phyloP scores from a whole-genome alignment of 2,329 filamentous ascomycete species.

The Trichoderma koningii region DNA sequence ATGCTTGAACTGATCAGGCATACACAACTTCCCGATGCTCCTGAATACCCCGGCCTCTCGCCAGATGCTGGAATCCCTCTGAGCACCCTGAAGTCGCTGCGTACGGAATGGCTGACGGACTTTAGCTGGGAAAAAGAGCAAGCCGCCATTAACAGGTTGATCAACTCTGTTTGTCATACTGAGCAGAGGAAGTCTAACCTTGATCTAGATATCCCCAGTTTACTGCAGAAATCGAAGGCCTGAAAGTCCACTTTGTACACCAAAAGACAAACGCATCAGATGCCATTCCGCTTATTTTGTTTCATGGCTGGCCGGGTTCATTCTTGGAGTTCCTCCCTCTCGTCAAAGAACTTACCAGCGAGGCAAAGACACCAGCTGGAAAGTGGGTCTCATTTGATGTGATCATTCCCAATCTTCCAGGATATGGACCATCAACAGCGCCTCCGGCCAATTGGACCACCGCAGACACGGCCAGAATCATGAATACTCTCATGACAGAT shows the following conservation, averaged over 20 bases:
- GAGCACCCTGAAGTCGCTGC: constrained; percentile 25
- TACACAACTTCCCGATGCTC: constrained; percentile 20
- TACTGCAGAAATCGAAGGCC: constrained; percentile 30
- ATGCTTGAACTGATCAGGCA: constrained; percentile 32
- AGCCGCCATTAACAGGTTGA: constrained; percentile 29
- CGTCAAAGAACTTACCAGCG: constrained; percentile 11
- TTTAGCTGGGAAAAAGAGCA: constrained; percentile 33
- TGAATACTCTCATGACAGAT: constrained; percentile 42
- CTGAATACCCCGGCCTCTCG: background rate
- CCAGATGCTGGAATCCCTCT: constrained; percentile 27
- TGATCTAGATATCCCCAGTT: constrained; percentile 26
- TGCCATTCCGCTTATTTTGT: constrained; percentile 45
- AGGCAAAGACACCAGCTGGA: background rate
- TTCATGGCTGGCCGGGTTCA: constrained; percentile 50
- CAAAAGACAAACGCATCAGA: constrained; percentile 27
- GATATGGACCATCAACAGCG: constrained; percentile 41
- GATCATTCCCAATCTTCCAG: constrained; percentile 43
- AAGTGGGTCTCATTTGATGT: constrained; percentile 29
- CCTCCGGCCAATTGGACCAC: constrained; percentile 40
- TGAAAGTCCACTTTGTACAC: constrained; percentile 36
- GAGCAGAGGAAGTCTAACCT: too few relatives aligned
- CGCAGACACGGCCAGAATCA: constrained; percentile 42
- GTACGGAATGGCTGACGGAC: constrained; percentile 27
- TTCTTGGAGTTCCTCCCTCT: constrained; percentile 46
- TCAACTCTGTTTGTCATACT: background rate